phyloP scores from a whole-genome alignment of 352 stramenopile species.

The Phytopythium ostracodes region DNA sequence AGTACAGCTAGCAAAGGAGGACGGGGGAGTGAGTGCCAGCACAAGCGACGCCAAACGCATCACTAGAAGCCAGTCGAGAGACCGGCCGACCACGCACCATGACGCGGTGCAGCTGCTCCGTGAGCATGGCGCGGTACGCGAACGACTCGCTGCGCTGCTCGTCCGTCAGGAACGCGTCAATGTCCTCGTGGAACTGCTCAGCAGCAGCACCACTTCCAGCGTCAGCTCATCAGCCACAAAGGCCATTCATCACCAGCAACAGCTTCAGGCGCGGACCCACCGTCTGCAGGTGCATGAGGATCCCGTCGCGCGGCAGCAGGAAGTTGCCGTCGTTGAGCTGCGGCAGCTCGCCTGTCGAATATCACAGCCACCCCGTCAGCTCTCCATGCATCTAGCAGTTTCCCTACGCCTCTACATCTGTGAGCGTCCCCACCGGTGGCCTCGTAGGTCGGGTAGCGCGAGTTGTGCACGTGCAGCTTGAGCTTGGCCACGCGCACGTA shows the following conservation, averaged over 20 bases:
- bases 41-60: not conserved
- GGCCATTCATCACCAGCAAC: no score
- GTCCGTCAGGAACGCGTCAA: constrained; percentile 66
- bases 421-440: constrained; percentile 73
- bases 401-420: no score
- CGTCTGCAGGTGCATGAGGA: constrained; percentile 85
- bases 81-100: constrained; percentile 42
- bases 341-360: constrained; percentile 64
- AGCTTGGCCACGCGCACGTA: constrained; percentile 80
- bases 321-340: constrained; percentile 87
- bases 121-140: constrained; percentile 77
- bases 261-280: constrained; percentile 16
- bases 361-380: no score
- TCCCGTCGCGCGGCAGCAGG: constrained; percentile 76
- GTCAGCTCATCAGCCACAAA: not conserved
- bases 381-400: no score
- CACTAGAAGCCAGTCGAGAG: not conserved
- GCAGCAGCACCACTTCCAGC: not conserved
- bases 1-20: constrained; percentile 42
- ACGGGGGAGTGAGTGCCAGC: not conserved
- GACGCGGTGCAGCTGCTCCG: constrained; percentile 78
- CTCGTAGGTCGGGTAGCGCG: constrained; percentile 76
- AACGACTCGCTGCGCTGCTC: constrained; percentile 77
- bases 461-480: constrained; percentile 82
- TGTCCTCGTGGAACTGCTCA: constrained; percentile 72